Conservation (phyloP, 164 flowering plant species). For the Malania oleifera region DNA sequence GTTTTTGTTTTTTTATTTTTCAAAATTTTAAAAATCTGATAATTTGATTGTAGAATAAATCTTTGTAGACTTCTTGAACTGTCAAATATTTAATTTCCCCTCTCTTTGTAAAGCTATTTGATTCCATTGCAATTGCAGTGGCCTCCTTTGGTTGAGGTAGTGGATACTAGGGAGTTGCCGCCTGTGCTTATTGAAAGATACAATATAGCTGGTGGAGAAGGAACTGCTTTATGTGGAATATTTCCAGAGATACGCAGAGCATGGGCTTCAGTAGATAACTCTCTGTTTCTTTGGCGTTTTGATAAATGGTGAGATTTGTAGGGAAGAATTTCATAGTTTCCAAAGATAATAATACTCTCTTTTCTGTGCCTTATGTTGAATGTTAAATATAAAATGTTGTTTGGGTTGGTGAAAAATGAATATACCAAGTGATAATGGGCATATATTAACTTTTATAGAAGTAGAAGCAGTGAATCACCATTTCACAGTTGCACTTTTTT, state of each 20-base stretch:
- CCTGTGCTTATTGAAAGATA: conserved; percentile 83
- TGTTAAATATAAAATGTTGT: not conserved
- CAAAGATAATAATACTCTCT: not conserved
- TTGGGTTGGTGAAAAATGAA: too few species aligned
- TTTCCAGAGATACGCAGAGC: conserved; percentile 97
- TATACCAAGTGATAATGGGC: not conserved
- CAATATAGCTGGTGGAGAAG: conserved; percentile 96
- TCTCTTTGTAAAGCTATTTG: not conserved
- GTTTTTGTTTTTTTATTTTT: not conserved
- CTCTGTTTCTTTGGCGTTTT: conserved; percentile 95
- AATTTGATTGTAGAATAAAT: not conserved
- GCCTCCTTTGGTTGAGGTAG: conserved; percentile 95
- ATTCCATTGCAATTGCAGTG: conserved; percentile 66
- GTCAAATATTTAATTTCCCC: not conserved
- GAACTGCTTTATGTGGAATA: conserved; percentile 93
- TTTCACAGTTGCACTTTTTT: too few species aligned
- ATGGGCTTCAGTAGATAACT: conserved; percentile 97
- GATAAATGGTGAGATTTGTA: conserved; percentile 73
- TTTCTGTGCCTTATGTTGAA: not conserved
- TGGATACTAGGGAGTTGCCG: conserved; percentile 84
- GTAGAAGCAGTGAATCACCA: too few species aligned
- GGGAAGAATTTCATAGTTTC: not conserved
- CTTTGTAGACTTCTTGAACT: not conserved
- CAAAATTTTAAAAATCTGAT: not conserved
- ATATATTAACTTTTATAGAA: too few species aligned